Base-by-base conservation (phyloP, 163 green algal species). In the Scenedesmus sp. region DNA sequence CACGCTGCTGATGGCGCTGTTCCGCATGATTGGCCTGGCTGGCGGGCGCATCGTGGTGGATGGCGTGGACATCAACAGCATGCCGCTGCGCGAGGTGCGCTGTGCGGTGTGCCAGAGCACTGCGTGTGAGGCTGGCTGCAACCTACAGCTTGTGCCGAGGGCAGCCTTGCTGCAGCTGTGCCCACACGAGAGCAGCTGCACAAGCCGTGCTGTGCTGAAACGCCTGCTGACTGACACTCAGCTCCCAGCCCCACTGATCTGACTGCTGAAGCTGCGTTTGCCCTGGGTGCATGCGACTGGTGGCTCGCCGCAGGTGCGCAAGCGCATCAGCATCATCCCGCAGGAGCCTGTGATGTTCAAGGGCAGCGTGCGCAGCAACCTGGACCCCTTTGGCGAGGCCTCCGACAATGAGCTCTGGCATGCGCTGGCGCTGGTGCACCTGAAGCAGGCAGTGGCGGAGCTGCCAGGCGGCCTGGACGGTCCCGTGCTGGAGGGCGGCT, bases 311-410 rank as follows among this genome's bases (percentile, higher is more conserved):
- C 90, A 95, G 93, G 93, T 95, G 15, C 89, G 94, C 37, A 68
- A 78, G 9, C 40, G 81, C 53, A 90, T 95, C 81, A 89, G 88
- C 83, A 94, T 95, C 89, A 95, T 96, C 76, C 94, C 94, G 2
- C 94, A 96, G 93, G 94, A 96, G 83, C 95, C 95, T 0, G 94
- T 97, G 73, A 96, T 97, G 90, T 97, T 97, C 93, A 96, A 94
- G 86, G 95, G 94, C 83, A 95, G 91, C 3, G 90, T 97, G 79
- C 95, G 95, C 65, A 95, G 91, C 90, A 98, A 98, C 93, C 93
- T 98, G 80, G 96, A 98, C 92, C 96, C 96, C 35, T 97, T 97
- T 68, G 83, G 88, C 16, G 81, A 94, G 24, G 49, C 94, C 51
- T 86, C 81, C 18, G 96, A 98, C 90, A 93, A 78, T 4, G 94